Percentiles rank a stretch among this genome's conserved stretches.
These are phyloP conservation scores for Berkeleyomyces basicola DNA, from an alignment of 2,329 filamentous ascomycete species.

Conservation along the genomic window DNA sequence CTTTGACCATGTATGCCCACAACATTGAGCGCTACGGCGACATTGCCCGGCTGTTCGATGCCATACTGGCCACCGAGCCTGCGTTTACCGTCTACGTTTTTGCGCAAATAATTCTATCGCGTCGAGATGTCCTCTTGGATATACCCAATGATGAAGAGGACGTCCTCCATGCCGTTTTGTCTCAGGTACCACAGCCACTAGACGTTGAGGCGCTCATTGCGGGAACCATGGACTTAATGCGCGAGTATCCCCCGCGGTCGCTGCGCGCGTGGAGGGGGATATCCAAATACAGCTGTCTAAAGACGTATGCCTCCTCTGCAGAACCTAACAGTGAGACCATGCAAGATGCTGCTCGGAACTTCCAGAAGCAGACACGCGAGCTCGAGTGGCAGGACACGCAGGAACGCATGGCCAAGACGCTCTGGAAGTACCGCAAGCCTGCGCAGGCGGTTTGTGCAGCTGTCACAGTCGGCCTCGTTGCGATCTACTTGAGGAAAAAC, in stretches of 20 bases:
- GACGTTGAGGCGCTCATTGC: conserved; percentile 64
- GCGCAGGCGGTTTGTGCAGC: conserved; percentile 45
- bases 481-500: conserved; percentile 47
- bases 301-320: conserved; percentile 49
- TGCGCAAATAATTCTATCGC: conserved; percentile 67
- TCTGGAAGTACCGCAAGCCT: conserved; percentile 41
- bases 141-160: conserved; percentile 73
- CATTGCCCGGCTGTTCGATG: conserved; percentile 84
- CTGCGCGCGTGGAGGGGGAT: conserved; percentile 58
- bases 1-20: conserved; percentile 89
- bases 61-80: conserved; percentile 73
- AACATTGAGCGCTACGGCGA: conserved; percentile 81
- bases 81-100: conserved; percentile 84
- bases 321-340: conserved; percentile 31
- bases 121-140: conserved; percentile 70
- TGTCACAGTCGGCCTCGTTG: conserved; percentile 48
- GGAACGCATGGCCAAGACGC: background rate
- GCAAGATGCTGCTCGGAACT: conserved; percentile 48
- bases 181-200: conserved; percentile 68
- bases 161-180: conserved; percentile 77
- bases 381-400: conserved; percentile 27
- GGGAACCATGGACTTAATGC: conserved; percentile 46
- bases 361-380: conserved; percentile 55
- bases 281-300: conserved; percentile 63
- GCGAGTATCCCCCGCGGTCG: conserved; percentile 51